A percentile compares a stretch with the other conserved stretches of the same genome.
Evolutionary conservation across 2,329 filamentous ascomycete genomes (phyloP).

Genomic region (Xylaria sp.): DNA sequence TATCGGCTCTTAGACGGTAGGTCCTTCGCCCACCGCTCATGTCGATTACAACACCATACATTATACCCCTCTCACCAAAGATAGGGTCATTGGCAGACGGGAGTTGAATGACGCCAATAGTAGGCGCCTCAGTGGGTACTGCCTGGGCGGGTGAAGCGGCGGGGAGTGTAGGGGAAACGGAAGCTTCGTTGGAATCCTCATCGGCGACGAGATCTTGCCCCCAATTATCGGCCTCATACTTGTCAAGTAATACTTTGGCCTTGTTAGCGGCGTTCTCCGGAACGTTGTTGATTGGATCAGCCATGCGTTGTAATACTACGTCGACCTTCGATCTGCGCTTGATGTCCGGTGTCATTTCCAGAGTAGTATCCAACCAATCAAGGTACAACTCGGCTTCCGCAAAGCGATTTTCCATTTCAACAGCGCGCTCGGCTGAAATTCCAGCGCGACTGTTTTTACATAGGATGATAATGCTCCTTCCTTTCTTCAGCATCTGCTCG

Average conservation of each 20-base stretch:
- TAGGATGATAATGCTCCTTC: constrained; percentile 6
- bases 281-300: constrained; percentile 18
- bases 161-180: neutral
- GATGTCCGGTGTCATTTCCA: constrained; percentile 33
- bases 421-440: neutral
- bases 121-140: neutral
- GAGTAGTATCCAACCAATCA: constrained; percentile 32
- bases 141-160: neutral
- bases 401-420: constrained; percentile 16
- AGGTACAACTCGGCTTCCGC: constrained; percentile 25
- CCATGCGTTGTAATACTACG: neutral
- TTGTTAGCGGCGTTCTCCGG: constrained; percentile 26
- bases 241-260: constrained; percentile 23
- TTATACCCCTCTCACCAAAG: constrained; percentile 35
- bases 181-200: neutral
- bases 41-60: constrained; percentile 33
- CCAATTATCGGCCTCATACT: constrained; percentile 36
- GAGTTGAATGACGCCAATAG: constrained; percentile 9
- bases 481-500: constrained; percentile 17
- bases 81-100: constrained; percentile 31
- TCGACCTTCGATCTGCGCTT: constrained; percentile 4
- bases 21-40: constrained; percentile 17
- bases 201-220: constrained; percentile 29
- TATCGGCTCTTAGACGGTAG: constrained; percentile 29
- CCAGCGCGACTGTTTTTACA: constrained; percentile 4